phyloP scores from a whole-genome alignment of 345 rosid species.

The Kandelia obovata region DNA sequence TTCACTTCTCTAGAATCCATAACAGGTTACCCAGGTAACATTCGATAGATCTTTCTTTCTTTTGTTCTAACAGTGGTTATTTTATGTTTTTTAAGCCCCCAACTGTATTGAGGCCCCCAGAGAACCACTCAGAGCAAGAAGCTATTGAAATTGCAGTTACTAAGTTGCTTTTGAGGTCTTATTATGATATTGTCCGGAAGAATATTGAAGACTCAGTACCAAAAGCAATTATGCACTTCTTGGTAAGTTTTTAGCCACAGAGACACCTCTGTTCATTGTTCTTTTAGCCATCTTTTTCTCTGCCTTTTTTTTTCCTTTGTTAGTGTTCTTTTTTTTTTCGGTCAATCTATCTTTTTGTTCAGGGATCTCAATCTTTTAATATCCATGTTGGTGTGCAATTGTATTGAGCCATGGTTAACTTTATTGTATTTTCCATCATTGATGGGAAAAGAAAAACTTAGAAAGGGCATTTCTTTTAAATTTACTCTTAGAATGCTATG shows the following conservation, averaged over 20 bases:
- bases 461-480: no score
- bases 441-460: no score
- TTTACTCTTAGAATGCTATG: no score
- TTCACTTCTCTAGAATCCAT: slow-evolving; percentile 10
- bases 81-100: slow-evolving; percentile 65
- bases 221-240: slow-evolving; percentile 96
- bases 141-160: slow-evolving; percentile 67
- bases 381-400: no score
- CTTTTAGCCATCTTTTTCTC: neutral
- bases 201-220: slow-evolving; percentile 85
- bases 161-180: slow-evolving; percentile 77
- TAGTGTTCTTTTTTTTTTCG: no score
- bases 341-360: no score
- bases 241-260: slow-evolving; percentile 42
- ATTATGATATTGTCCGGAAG: slow-evolving; percentile 93
- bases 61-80: neutral
- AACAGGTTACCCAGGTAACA: neutral
- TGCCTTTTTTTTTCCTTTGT: no score
- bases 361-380: no score
- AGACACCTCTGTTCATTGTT: neutral
- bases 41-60: neutral
- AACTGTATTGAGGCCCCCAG: slow-evolving; percentile 74
- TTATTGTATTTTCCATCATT: no score
- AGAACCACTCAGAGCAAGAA: slow-evolving; percentile 85
- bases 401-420: no score